These are phyloP conservation scores for Coemansia sp. DNA, from an alignment of 192 early-diverging fungal species.

Conservation along the genomic window DNA sequence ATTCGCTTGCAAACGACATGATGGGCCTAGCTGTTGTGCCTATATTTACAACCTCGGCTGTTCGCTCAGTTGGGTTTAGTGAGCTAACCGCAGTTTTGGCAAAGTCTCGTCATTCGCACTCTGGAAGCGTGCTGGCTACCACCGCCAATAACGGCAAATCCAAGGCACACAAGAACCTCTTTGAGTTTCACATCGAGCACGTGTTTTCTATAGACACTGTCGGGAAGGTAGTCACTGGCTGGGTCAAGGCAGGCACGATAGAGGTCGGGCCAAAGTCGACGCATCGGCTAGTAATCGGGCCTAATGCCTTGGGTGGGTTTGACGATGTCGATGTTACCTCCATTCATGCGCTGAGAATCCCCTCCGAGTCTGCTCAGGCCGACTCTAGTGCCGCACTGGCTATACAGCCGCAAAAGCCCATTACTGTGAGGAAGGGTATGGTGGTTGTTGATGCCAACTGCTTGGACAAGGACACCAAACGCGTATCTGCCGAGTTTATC, in stretches of 20 bases:
- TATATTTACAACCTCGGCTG: constrained; percentile 83
- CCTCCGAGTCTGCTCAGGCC: constrained; percentile 64
- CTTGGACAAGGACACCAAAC: constrained; percentile 9
- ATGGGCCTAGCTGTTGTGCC: constrained; percentile 67
- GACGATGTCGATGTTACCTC: constrained; percentile 69
- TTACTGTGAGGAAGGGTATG: constrained; percentile 58
- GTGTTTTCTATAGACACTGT: constrained; percentile 66
- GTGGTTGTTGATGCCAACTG: constrained; percentile 51
- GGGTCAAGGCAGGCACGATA: constrained; percentile 60
- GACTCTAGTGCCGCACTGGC: constrained; percentile 82
- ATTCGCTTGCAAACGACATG: constrained; percentile 42
- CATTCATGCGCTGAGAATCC: constrained; percentile 82
- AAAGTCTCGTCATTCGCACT: constrained; percentile 53
- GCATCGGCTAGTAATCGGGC: constrained; percentile 62
- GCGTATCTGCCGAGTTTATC: constrained; percentile 32
- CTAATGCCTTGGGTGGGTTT: constrained; percentile 68
- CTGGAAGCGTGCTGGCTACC: constrained; percentile 14
- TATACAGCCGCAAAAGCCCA: constrained; percentile 48
- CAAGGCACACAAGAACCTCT: constrained; percentile 17
- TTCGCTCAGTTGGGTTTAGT: constrained; percentile 71
- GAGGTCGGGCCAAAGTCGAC: constrained; percentile 30
- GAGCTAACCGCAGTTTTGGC: constrained; percentile 73
- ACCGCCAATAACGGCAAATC: constrained; percentile 22
- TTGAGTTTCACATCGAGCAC: constrained; percentile 83
- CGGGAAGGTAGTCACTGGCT: constrained; percentile 67